A percentile compares a stretch with the other conserved stretches of the same genome.
phyloP scores from a whole-genome alignment of 768 basidiomycete genomes.

The Psilocybe cubensis region DNA sequence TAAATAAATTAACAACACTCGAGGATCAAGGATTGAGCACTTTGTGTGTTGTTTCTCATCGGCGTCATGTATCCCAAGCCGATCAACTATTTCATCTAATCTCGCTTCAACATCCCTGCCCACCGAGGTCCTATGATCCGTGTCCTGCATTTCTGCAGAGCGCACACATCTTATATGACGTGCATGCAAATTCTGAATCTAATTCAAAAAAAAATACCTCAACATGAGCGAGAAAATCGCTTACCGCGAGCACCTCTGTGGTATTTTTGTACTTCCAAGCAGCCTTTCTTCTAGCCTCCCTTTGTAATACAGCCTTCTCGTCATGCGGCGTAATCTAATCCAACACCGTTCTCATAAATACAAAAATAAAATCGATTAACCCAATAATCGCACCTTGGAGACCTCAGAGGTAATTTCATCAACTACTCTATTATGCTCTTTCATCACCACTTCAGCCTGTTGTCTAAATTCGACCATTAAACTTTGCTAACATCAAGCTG shows the following conservation, averaged over 20 bases:
- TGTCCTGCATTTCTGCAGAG: not conserved
- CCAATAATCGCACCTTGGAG: not conserved
- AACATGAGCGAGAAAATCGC: slow-evolving; percentile 4
- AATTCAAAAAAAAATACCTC: not conserved
- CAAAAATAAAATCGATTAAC: not conserved
- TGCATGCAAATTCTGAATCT: slow-evolving; percentile 14
- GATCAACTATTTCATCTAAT: not conserved
- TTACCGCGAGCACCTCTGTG: slow-evolving; percentile 26
- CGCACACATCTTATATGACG: slow-evolving; percentile 6
- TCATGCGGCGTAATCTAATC: not conserved
- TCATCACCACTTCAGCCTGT: not conserved
- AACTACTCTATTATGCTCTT: not conserved
- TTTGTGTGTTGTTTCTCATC: slow-evolving; percentile 10
- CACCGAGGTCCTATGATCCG: not conserved
- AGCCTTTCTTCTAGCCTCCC: not conserved
- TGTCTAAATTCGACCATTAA: not conserved
- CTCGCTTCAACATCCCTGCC: not conserved
- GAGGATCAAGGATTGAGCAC: slow-evolving; percentile 1
- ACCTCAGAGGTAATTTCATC: not conserved
- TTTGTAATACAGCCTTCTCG: not conserved
- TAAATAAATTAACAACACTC: not conserved
- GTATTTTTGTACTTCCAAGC: slow-evolving; percentile 16
- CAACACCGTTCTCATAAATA: not conserved
- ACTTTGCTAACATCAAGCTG: too few species aligned
- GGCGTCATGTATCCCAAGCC: slow-evolving; percentile 7